Percentiles rank a stretch among this genome's conserved stretches.
Conservation (phyloP, 2,329 filamentous ascomycete genomes). For the Didymella keratinophila region DNA sequence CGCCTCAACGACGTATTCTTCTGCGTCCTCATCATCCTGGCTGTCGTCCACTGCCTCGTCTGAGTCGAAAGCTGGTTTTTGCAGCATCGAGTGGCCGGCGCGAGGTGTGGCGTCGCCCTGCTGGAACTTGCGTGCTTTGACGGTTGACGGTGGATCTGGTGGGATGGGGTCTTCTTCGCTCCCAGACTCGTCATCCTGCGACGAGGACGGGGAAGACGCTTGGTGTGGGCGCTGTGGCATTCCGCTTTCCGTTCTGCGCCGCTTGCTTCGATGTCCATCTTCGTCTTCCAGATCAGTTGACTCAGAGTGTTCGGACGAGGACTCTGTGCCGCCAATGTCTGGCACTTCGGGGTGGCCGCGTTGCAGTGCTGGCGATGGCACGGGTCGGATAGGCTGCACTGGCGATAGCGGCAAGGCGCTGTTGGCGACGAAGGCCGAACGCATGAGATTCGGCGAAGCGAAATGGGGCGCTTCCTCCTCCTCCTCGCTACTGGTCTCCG, state of each 20-base stretch:
- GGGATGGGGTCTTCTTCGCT: background rate
- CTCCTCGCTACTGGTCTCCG: constrained; percentile 22
- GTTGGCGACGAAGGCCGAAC: constrained; percentile 43
- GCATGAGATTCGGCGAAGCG: constrained; percentile 34
- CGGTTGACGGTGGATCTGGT: background rate
- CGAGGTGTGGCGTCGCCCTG: background rate
- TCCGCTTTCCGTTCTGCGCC: constrained; percentile 26
- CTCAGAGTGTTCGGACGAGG: background rate
- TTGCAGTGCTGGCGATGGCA: background rate
- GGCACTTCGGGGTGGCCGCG: constrained; percentile 16
- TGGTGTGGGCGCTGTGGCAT: background rate
- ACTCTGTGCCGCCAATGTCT: constrained; percentile 4
- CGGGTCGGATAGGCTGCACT: constrained; percentile 7
- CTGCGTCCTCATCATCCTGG: constrained; percentile 17
- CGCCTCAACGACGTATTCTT: constrained; percentile 42
- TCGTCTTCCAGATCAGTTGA: constrained; percentile 1
- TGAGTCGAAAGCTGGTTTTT: background rate
- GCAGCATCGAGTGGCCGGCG: background rate
- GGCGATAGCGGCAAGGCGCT: constrained; percentile 41
- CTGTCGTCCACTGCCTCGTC: background rate
- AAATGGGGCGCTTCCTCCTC: constrained; percentile 14
- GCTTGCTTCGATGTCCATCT: constrained; percentile 15
- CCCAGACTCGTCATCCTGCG: background rate
- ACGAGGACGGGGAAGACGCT: background rate
- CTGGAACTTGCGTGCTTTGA: background rate